Evolutionary conservation across 768 basidiomycete species (phyloP), one percentile per base, ranked within the genome.

Genomic region (Termitomyces sp.): DNA sequence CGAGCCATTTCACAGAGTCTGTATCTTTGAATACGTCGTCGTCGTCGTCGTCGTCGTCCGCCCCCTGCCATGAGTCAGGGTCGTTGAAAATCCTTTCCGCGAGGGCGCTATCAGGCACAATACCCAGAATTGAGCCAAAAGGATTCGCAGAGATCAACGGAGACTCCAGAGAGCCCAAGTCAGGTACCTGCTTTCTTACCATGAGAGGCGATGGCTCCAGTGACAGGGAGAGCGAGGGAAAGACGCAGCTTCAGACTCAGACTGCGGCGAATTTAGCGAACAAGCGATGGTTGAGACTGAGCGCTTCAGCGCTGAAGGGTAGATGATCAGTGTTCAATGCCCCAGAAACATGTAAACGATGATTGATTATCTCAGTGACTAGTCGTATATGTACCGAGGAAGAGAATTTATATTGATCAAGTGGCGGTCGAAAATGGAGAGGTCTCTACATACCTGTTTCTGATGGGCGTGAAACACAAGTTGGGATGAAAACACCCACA

Each of bases 1-100:
- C 61, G 4, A 77, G 59, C 75, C 75, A 77, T 16, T 63, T 64
- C 50, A 75, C 60, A 16, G 68, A 56, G 18, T 62, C 65, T 16
- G 68, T 66, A 20, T 66, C 71, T 52, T 66, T 65, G 6, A 65
- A 63, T 38, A 70, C 66, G 20, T 66, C 70, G 30, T 68, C 65
- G 12, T 66, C 70, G 33, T 68, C 65, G 12, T 72, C 67, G 35
- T 72, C 67, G 32, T 70, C 70, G 2, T 46, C 71, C 18, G 68
- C 67, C 23, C 67, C 70, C 43, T 72, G 71, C 77, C 76, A 79
- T 35, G 77, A 73, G n/a, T 73, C 59, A 4, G 77, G 77, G 58
- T 76, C 76, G 50, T 77, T 77, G 64, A 77, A 76, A 50, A 77
- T 79, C 53, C 67, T 71, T 62, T 77, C 76, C 56, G 76, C 76